A percentile compares a stretch with the other conserved stretches of the same genome.
Evolutionary conservation across 1,284 basidiomycete species (phyloP).

Genomic region (Malassezia sp.): DNA sequence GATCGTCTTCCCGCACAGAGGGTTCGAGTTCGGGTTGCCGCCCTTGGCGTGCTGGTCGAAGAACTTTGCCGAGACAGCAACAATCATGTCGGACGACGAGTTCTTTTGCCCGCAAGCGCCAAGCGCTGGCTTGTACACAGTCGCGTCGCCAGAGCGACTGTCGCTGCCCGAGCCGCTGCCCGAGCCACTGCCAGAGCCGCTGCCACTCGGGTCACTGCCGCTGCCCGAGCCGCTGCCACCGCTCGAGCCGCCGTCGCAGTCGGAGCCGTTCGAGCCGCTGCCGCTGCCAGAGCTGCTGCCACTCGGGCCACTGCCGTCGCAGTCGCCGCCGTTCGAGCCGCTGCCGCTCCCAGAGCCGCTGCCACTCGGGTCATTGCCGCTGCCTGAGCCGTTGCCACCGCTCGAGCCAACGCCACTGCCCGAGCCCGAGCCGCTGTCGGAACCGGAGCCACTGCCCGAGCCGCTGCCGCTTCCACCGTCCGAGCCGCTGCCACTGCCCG

Average conservation of each 20-base stretch:
- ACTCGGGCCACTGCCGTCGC: too few species aligned
- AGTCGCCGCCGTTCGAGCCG: too few species aligned
- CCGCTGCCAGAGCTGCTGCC: too few species aligned
- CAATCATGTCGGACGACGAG: constrained; percentile 32
- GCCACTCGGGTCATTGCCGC: too few species aligned
- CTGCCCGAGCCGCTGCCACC: too few species aligned
- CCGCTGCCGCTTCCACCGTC: too few species aligned
- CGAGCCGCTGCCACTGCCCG: neutral
- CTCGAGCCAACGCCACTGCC: too few species aligned
- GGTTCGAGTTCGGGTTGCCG: constrained; percentile 38
- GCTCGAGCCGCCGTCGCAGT: too few species aligned
- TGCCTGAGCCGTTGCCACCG: neutral
- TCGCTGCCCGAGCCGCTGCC: neutral
- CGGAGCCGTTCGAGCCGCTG: too few species aligned
- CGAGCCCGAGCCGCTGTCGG: neutral
- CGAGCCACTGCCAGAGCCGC: neutral
- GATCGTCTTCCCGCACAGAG: constrained; percentile 36
- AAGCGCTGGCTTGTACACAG: constrained; percentile 34
- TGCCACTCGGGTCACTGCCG: neutral
- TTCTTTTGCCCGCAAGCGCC: constrained; percentile 35
- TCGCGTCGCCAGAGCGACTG: constrained; percentile 37
- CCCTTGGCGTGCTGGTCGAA: constrained; percentile 25
- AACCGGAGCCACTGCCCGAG: neutral
- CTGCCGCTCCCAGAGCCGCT: too few species aligned
- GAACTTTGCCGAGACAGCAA: constrained; percentile 28